These are phyloP conservation scores for Mikania micrantha DNA, from an alignment of 129 eudicot genomes.

Conservation along the genomic window DNA sequence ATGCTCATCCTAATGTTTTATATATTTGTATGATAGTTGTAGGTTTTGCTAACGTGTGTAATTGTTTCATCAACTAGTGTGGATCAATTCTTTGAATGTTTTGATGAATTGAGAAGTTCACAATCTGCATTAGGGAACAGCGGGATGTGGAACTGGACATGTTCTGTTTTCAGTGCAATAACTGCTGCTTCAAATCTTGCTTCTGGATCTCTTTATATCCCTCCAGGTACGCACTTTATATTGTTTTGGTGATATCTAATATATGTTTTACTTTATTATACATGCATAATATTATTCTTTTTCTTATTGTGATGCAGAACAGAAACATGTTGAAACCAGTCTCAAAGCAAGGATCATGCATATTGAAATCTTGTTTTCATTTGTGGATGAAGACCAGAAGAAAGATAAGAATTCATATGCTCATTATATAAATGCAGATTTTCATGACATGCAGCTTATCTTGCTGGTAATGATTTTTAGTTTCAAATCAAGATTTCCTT, in stretches of 20 bases:
- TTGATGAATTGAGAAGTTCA: slow-evolving; percentile 83
- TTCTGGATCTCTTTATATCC: slow-evolving; percentile 75
- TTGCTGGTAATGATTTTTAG: slow-evolving; percentile 54
- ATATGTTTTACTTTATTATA: neutral
- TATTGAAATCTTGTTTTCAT: slow-evolving; percentile 49
- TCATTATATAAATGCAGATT: slow-evolving; percentile 58
- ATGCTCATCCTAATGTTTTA: neutral
- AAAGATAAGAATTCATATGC: slow-evolving; percentile 13
- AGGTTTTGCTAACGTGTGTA: neutral
- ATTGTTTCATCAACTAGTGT: slow-evolving; percentile 34
- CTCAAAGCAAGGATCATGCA: slow-evolving; percentile 57
- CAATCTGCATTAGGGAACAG: slow-evolving; percentile 89
- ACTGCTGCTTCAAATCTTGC: slow-evolving; percentile 97
- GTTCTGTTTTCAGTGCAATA: slow-evolving; percentile 90
- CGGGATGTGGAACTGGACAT: slow-evolving; percentile 97
- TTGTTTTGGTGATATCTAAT: neutral
- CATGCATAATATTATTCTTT: neutral
- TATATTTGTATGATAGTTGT: neutral
- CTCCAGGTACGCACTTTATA: slow-evolving; percentile 53
- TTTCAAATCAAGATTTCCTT: neutral
- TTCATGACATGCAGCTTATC: slow-evolving; percentile 38
- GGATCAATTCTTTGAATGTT: slow-evolving; percentile 92
- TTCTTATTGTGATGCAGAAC: slow-evolving; percentile 46
- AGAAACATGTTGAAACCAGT: slow-evolving; percentile 81
- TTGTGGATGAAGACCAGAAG: slow-evolving; percentile 63